A percentile compares a stretch with the other conserved stretches of the same genome.
These are phyloP conservation scores for Hypoxylon rubiginosum DNA, from an alignment of 2,329 filamentous ascomycete species.

Conservation along the genomic window DNA sequence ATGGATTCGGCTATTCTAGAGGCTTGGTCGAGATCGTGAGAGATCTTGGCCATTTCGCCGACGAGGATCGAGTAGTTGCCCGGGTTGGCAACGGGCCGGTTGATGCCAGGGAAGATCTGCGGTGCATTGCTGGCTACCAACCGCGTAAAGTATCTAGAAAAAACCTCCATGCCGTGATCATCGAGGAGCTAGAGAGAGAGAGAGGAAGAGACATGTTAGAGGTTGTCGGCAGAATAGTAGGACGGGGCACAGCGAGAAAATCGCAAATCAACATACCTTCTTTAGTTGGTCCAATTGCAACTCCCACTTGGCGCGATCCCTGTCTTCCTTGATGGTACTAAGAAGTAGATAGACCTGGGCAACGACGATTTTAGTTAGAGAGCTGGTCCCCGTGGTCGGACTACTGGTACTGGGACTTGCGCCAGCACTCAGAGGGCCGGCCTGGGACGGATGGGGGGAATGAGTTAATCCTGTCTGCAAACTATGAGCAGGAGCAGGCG, in stretches of 20 bases:
- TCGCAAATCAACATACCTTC: conserved; percentile 73
- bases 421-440: conserved; percentile 70
- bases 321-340: conserved; percentile 94
- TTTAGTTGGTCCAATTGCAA: conserved; percentile 90
- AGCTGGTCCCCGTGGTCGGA: conserved; percentile 70
- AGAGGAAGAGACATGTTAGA: not conserved
- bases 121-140: conserved; percentile 91
- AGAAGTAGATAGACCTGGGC: conserved; percentile 95
- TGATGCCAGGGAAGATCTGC: conserved; percentile 87
- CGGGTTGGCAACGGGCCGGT: conserved; percentile 78
- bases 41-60: conserved; percentile 88
- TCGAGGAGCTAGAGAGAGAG: conserved; percentile 80
- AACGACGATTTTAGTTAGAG: conserved; percentile 91
- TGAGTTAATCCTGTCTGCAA: conserved; percentile 69
- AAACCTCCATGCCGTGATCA: conserved; percentile 99
- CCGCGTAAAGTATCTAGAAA: conserved; percentile 93
- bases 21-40: conserved; percentile 83
- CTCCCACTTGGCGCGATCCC: conserved; percentile 91
- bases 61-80: conserved; percentile 87
- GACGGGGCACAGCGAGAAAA: not conserved
- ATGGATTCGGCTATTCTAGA: conserved; percentile 94
- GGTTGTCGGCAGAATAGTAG: conserved; percentile 5
- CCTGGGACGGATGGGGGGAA: conserved; percentile 69
- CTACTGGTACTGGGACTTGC: conserved; percentile 73
- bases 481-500: conserved; percentile 70